A percentile compares a stretch with the other conserved stretches of the same genome.
These are phyloP conservation scores for Claviceps capensis DNA, from an alignment of 2,329 filamentous ascomycete species.

Conservation along the genomic window DNA sequence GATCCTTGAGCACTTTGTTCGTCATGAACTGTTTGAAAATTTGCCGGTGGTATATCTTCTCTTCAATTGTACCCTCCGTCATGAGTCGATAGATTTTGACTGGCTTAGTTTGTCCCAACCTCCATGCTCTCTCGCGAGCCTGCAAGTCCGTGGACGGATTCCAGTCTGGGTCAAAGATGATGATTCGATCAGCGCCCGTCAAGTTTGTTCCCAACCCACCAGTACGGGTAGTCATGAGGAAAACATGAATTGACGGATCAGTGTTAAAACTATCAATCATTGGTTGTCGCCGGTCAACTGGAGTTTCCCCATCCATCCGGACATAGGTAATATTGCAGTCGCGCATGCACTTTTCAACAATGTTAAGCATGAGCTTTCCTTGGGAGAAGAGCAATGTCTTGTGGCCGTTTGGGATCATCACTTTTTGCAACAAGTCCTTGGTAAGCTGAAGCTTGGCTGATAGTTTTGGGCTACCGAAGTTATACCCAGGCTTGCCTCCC, in stretches of 20 bases:
- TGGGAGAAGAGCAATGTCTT: conserved; percentile 91
- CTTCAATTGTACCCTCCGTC: conserved; percentile 94
- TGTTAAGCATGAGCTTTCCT: conserved; percentile 88
- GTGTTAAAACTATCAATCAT: conserved; percentile 92
- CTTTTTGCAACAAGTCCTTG: conserved; percentile 61
- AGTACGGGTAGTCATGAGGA: conserved; percentile 88
- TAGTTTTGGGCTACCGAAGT: conserved; percentile 63
- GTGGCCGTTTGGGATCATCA: conserved; percentile 83
- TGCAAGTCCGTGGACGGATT: conserved; percentile 95
- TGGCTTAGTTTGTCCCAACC: conserved; percentile 84
- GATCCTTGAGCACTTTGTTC: conserved; percentile 90
- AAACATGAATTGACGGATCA: conserved; percentile 65
- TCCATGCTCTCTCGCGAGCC: conserved; percentile 89
- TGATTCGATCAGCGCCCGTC: conserved; percentile 87
- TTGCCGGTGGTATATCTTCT: conserved; percentile 97
- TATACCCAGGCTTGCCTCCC: conserved; percentile 46
- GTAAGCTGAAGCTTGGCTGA: conserved; percentile 96
- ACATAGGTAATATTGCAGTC: conserved; percentile 61
- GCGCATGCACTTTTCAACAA: conserved; percentile 70
- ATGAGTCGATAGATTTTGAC: conserved; percentile 97
- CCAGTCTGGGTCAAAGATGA: conserved; percentile 98
- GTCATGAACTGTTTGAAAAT: conserved; percentile 98
- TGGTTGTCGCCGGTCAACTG: conserved; percentile 73
- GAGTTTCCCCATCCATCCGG: conserved; percentile 87
- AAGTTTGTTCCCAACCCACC: conserved; percentile 89